Conservation (phyloP, 352 stramenopile genomes). For the Pythium aquatile region DNA sequence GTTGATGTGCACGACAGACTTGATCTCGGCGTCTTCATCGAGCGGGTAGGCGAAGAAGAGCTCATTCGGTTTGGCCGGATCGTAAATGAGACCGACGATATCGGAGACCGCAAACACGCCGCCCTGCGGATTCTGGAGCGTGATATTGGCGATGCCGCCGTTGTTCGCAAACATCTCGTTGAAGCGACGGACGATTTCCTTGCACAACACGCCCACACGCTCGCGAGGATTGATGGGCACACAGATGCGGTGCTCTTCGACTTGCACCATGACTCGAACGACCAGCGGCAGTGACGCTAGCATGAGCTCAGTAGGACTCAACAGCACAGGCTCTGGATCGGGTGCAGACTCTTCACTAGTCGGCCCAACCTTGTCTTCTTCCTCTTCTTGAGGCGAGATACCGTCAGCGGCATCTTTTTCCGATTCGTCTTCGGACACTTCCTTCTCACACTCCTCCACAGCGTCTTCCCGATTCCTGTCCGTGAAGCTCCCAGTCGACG, state of each 20-base stretch:
- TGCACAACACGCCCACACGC: slow-evolving; percentile 41
- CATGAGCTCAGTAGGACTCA: slow-evolving; percentile 15
- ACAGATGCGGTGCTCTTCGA: slow-evolving; percentile 49
- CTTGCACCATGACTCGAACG: slow-evolving; percentile 53
- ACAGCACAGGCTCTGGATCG: background rate
- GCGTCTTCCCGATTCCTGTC: background rate
- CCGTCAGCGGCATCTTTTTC: background rate
- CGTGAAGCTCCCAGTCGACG: background rate
- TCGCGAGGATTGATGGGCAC: slow-evolving; percentile 56
- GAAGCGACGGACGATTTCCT: slow-evolving; percentile 56
- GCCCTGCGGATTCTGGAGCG: slow-evolving; percentile 56
- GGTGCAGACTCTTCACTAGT: background rate
- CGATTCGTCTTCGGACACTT: background rate
- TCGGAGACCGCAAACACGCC: slow-evolving; percentile 51
- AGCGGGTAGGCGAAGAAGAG: slow-evolving; percentile 33
- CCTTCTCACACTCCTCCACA: background rate
- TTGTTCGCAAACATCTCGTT: slow-evolving; percentile 51
- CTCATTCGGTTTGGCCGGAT: slow-evolving; percentile 19
- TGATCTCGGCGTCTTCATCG: slow-evolving; percentile 13
- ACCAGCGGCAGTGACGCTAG: slow-evolving; percentile 35
- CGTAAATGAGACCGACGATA: slow-evolving; percentile 40
- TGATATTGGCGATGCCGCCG: slow-evolving; percentile 35
- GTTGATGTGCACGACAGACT: slow-evolving; percentile 27
- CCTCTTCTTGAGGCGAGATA: background rate
- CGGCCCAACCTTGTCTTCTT: background rate